Base-by-base conservation (phyloP, 2,329 filamentous ascomycete genomes). In the Diplodia scrobiculata region DNA sequence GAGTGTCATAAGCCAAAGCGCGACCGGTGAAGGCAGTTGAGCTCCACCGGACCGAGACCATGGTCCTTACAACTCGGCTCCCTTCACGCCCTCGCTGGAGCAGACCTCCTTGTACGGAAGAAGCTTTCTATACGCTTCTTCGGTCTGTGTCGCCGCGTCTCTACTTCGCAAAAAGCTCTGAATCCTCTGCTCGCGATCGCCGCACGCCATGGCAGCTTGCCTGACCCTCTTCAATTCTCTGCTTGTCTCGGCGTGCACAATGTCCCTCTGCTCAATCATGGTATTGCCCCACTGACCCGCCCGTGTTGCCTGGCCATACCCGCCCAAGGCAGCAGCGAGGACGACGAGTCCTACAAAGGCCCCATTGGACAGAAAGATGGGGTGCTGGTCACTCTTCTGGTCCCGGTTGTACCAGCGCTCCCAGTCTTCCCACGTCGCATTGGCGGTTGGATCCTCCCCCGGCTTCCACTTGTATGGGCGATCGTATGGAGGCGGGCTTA, bases 361-460 rank as follows among this genome's bases (percentile, higher is more conserved):
- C 50, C 87, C 86, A 73, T 97, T 96, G 67, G 89, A 91, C 79
- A 94, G 87, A 77, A 87, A 90, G 63, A 88, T 71, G 0, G 84
- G 84, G 69, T 74, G 75, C 70, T 72, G 72, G 69, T 78, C 80
- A 69, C 76, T 66, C 76, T 73, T 77, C 72, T 59, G 67, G 45
- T 74, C 69, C 29, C 74, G 75, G 27, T 70, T 66, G 68, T 78
- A 75, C 77, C 78, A 80, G 52, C 84, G 84, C 79, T 97, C 91
- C 93, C 93, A 97, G 76, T 99, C 95, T 76, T 99, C 95, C 95
- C 95, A 99, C 0, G 95, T 98, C 0, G 92, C 95, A 76, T 98
- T 98, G 71, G 81, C 76, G 58, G 88, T 85, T 2, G 83, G 75
- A 74, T 80, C 72, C 73, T 80, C 70, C 68, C 79, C 70, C 70